Evolutionary conservation across 2,329 filamentous ascomycete genomes (phyloP), one percentile per base, ranked within the genome.

Genomic region (Akanthomyces uredinophilus): DNA sequence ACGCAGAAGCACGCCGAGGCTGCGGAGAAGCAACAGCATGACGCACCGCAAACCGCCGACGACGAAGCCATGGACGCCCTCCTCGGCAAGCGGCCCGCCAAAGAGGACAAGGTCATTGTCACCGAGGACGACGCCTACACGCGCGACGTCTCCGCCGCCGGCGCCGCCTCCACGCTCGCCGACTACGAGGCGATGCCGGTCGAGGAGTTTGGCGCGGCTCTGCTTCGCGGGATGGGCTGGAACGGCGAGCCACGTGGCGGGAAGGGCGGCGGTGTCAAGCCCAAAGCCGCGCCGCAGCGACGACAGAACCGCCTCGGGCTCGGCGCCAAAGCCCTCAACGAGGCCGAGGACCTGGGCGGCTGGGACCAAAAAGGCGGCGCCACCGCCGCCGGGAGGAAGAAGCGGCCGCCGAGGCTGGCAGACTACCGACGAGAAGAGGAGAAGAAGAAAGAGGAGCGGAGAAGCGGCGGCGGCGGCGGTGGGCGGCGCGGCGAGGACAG

Each of bases 221-320:
- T 98, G 66, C 81, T 99, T 41, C 87, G 93, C 37, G 92, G 93
- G 11, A 97, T 98, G 90, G 95, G 95, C 10, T 97, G 94, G 93
- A 92, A 97, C 79, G 88, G 77, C 74, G 83, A 86, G 60, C 78
- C 81, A 64, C 27, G 27, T 29, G 76, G 79, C 52, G 82, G 80
- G n/a, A n/a, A n/a, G 4, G 10, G 7, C 47, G 18, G 14, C 22
- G 46, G 16, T 2, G 74, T 79, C 3, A 80, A 75, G 51, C 73
- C 77, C 6, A 89, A 89, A 66, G 80, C 87, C 41, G 87, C 85
- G 65, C 85, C 93, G 55, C 88, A 91, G 18, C 22, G 37, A 10
- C 52, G 52, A 22, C 88, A 92, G 18, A 92, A 92, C 63, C 83
- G 96, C 61, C 80, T 98, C 11, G 95, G 95, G 0, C 88, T 98